A percentile compares a stretch with the other conserved stretches of the same genome.
phyloP scores from a whole-genome alignment of 768 basidiomycete species.

The Boletus tylopilopsis region DNA sequence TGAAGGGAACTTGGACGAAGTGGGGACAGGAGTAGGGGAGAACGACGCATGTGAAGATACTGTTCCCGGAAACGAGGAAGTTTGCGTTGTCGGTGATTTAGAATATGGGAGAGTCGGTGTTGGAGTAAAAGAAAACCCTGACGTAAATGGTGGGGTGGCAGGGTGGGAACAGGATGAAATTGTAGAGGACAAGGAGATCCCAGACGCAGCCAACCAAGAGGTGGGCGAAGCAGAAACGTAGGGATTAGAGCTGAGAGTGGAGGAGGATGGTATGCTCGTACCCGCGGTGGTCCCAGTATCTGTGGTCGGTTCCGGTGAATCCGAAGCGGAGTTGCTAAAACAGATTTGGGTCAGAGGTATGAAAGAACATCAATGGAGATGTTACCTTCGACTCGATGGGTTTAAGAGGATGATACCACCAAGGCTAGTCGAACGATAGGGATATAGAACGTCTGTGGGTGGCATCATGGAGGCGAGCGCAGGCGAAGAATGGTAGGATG shows the following conservation, averaged over 20 bases:
- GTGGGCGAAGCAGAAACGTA: slow-evolving; percentile 5
- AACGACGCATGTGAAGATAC: background rate
- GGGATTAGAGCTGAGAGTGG: slow-evolving; percentile 16
- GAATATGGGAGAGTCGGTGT: background rate
- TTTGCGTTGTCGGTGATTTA: background rate
- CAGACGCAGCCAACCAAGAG: background rate
- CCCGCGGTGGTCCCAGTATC: slow-evolving; percentile 12
- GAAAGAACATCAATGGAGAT: background rate
- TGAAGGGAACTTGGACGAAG: background rate
- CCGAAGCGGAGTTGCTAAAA: slow-evolving; percentile 1
- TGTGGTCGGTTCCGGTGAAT: background rate
- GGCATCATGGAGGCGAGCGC: slow-evolving; percentile 7
- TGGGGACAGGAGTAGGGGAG: background rate
- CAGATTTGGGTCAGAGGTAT: slow-evolving; percentile 1
- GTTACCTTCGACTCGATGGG: slow-evolving; percentile 12
- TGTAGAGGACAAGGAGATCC: background rate
- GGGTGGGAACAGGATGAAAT: background rate
- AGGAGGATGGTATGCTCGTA: slow-evolving; percentile 15
- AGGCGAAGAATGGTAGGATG: background rate
- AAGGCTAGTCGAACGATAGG: background rate
- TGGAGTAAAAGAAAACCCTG: background rate
- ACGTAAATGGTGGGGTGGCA: background rate
- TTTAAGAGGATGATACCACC: background rate
- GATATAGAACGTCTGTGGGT: background rate
- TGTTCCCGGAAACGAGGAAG: background rate